Evolutionary conservation across 352 stramenopile genomes (phyloP).

Genomic region (Elongisporangium undulatum): DNA sequence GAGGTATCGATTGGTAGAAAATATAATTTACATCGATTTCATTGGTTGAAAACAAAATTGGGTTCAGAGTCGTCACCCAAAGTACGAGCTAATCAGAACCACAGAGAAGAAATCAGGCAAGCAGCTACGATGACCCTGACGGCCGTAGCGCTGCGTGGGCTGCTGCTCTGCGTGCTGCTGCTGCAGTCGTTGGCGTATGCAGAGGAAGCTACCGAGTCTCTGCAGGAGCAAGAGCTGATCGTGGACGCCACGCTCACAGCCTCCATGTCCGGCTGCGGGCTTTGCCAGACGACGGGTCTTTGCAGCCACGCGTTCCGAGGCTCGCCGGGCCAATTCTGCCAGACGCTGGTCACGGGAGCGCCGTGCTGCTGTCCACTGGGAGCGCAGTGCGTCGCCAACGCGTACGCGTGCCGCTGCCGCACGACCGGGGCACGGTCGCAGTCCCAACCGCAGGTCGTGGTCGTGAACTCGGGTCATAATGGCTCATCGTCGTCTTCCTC

Average conservation of each 20-base stretch:
- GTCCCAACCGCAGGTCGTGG: slow-evolving; percentile 11
- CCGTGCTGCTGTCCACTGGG: slow-evolving; percentile 60
- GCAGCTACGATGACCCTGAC: no score
- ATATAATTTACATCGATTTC: no score
- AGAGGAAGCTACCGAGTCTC: no score
- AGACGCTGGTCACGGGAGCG: slow-evolving; percentile 38
- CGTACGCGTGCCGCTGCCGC: slow-evolving; percentile 61
- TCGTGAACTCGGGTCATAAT: slow-evolving; percentile 1
- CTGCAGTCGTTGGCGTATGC: no score
- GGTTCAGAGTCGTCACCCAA: no score
- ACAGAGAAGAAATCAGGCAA: no score
- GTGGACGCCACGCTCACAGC: slow-evolving; percentile 38
- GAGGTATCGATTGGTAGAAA: no score
- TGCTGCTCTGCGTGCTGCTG: no score
- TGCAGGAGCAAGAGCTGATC: slow-evolving; percentile 12
- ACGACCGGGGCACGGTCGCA: slow-evolving; percentile 13
- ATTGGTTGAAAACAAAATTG: no score
- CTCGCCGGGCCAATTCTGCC: slow-evolving; percentile 56
- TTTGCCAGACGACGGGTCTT: slow-evolving; percentile 55
- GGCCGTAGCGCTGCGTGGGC: no score
- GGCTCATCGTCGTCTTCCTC: slow-evolving; percentile 26
- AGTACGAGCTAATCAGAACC: no score
- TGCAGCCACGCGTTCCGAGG: slow-evolving; percentile 65
- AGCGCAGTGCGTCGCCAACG: slow-evolving; percentile 49
- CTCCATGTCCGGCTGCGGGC: slow-evolving; percentile 44